Evolutionary conservation across 352 stramenopile genomes (phyloP).

Genomic region (Pythium vanterpoolii): DNA sequence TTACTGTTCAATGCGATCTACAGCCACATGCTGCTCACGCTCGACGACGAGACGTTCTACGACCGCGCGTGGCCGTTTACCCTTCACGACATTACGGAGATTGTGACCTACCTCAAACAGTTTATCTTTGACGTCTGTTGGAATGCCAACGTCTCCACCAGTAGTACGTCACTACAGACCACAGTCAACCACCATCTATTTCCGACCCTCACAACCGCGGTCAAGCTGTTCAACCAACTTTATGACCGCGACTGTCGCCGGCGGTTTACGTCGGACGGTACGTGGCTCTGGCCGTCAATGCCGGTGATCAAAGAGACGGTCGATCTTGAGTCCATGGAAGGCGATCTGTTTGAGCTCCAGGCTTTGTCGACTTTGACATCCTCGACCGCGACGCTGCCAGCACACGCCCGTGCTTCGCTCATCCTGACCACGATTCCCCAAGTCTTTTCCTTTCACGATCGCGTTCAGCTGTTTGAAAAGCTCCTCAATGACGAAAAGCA

Average conservation of each 20-base stretch:
- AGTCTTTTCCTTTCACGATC: constrained; percentile 75
- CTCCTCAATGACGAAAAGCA: constrained; percentile 62
- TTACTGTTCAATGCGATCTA: constrained; percentile 64
- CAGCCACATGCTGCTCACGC: constrained; percentile 57
- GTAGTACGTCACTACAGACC: background rate
- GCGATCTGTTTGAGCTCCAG: constrained; percentile 40
- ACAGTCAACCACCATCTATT: constrained; percentile 29
- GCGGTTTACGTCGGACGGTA: constrained; percentile 36
- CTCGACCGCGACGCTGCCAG: constrained; percentile 27
- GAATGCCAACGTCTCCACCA: constrained; percentile 25
- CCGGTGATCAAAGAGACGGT: constrained; percentile 60
- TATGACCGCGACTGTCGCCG: constrained; percentile 69
- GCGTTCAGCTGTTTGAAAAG: constrained; percentile 74
- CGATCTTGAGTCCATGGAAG: constrained; percentile 60
- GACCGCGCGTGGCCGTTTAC: constrained; percentile 52
- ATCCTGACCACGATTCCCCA: constrained; percentile 76
- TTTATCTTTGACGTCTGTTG: constrained; percentile 73
- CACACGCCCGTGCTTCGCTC: constrained; percentile 41
- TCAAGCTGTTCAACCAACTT: constrained; percentile 81
- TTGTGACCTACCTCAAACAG: constrained; percentile 57
- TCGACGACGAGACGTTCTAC: constrained; percentile 76
- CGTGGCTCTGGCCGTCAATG: constrained; percentile 77
- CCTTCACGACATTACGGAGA: constrained; percentile 30
- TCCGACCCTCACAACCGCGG: constrained; percentile 45
- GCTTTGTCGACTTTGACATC: constrained; percentile 46